phyloP scores from a whole-genome alignment of 108 stramenopile genomes.

The Fragilariopsis cylindrus region DNA sequence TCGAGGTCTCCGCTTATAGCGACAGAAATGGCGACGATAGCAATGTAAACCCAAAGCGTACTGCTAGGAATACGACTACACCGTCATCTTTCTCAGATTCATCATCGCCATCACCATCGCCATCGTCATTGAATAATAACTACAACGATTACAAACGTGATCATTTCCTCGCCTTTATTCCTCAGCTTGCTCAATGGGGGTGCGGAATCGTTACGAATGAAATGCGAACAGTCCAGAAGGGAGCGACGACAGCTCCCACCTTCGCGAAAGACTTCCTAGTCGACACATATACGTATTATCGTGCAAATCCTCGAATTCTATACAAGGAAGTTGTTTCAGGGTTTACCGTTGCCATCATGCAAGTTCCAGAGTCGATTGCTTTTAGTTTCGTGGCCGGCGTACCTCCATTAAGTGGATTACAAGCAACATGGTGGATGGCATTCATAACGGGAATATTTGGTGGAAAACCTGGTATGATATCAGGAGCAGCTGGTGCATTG shows the following conservation, averaged over 20 bases:
- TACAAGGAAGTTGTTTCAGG: constrained; percentile 47
- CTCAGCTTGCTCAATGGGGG: constrained; percentile 30
- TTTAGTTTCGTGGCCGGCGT: constrained; percentile 68
- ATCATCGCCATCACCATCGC: background rate
- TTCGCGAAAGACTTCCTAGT: constrained; percentile 26
- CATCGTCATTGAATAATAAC: background rate
- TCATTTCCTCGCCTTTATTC: constrained; percentile 53
- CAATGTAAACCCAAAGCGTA: background rate
- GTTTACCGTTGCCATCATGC: constrained; percentile 64
- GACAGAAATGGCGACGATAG: background rate
- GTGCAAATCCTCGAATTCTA: constrained; percentile 35
- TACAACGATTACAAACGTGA: constrained; percentile 26
- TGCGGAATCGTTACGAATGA: constrained; percentile 29
- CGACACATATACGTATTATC: constrained; percentile 34
- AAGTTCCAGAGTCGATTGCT: constrained; percentile 64
- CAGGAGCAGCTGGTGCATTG: constrained; percentile 61
- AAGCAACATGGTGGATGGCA: constrained; percentile 64
- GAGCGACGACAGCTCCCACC: constrained; percentile 15
- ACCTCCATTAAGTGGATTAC: constrained; percentile 51
- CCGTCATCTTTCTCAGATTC: no score
- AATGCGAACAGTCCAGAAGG: constrained; percentile 10
- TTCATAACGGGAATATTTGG: constrained; percentile 52
- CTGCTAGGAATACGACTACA: no score
- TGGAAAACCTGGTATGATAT: constrained; percentile 67
- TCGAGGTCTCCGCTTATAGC: constrained; percentile 1